Base-by-base conservation (phyloP, 2,329 filamentous ascomycete species). In the Botrytis deweyae region DNA sequence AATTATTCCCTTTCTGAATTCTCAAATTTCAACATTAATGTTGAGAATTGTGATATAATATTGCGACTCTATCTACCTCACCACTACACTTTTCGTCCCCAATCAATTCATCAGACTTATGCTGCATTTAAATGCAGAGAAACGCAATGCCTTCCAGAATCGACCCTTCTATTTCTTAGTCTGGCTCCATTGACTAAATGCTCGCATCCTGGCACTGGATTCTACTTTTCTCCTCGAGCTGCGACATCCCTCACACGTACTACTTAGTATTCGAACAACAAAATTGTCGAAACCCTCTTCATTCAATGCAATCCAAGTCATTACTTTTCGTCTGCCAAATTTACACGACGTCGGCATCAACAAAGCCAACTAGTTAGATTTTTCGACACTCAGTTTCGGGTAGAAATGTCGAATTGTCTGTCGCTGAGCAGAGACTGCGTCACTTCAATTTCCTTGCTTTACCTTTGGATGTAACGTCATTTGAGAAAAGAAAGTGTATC, bases 281-380 rank as follows among this genome's bases (percentile, higher is more conserved):
- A 55, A n/a, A 55, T 7, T 16, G 3, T 55, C 49, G 25, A 55
- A n/a, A 0, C 0, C 4, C 0, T 55, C n/a, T n/a, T 16, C 12
- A 55, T 55, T n/a, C 25, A 7, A n/a, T 5, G 2, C 12, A 6
- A 16, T 16, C 5, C 12, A 2, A 55, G 12, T n/a, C 25, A 16
- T 5, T 7, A 3, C 2, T 6, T 14, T n/a, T 55, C 2, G 1
- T n/a, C 12, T n/a, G 12, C 49, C 25, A 16, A 12, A 3, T 16
- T 5, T 16, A 16, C 0, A 16, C 3, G n/a, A 14, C 2, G 1
- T n/a, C 25, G 25, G 12, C 12, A n/a, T 55, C 12, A n/a, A n/a
- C 1, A n/a, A 55, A 16, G 49, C 25, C 49, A 55, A 1, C 49
- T n/a, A 3, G 49, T 55, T n/a, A 5, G 4, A 55, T 7, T n/a